A percentile compares a stretch with the other conserved stretches of the same genome.
Evolutionary conservation across 495 filamentous ascomycete genomes (phyloP).

Genomic region (Ramalina peruviana): DNA sequence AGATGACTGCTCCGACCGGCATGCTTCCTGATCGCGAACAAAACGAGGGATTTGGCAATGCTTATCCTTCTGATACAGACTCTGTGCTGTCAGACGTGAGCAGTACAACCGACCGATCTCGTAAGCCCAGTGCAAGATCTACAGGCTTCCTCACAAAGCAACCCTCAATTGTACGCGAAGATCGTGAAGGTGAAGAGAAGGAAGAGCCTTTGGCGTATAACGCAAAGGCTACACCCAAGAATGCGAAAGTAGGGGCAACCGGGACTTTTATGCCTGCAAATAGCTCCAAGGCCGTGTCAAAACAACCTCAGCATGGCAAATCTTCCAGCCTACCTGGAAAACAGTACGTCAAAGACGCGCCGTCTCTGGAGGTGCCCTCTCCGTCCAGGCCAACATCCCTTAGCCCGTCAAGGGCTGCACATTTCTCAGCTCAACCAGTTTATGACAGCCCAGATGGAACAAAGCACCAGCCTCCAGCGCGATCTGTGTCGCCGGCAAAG

Average conservation of each 20-base stretch:
- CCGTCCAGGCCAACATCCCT: conserved; percentile 30
- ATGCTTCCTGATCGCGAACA: not conserved
- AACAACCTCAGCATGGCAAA: conserved; percentile 11
- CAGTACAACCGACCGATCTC: conserved; percentile 12
- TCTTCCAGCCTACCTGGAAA: conserved; percentile 16
- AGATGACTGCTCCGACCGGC: conserved; percentile 6
- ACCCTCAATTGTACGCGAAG: conserved; percentile 49
- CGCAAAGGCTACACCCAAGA: not conserved
- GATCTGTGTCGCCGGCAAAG: conserved; percentile 74
- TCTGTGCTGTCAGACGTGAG: conserved; percentile 17
- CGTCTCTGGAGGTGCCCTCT: conserved; percentile 10
- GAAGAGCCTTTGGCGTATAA: conserved; percentile 14
- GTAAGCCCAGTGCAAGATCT: conserved; percentile 12
- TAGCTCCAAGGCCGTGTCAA: conserved; percentile 6
- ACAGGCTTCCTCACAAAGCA: conserved; percentile 31
- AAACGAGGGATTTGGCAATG: conserved; percentile 8
- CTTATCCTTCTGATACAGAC: conserved; percentile 19
- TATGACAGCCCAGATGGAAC: conserved; percentile 34
- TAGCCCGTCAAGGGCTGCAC: conserved; percentile 55
- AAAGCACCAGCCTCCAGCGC: conserved; percentile 60
- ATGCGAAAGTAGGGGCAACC: conserved; percentile 1
- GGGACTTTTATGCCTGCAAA: conserved; percentile 6
- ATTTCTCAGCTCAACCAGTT: conserved; percentile 50
- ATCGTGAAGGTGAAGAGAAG: conserved; percentile 36
- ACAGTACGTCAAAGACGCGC: conserved; percentile 6